A percentile compares a stretch with the other conserved stretches of the same genome.
phyloP scores from a whole-genome alignment of 2,329 filamentous ascomycete genomes.

The Pseudocercospora fijiensis region DNA sequence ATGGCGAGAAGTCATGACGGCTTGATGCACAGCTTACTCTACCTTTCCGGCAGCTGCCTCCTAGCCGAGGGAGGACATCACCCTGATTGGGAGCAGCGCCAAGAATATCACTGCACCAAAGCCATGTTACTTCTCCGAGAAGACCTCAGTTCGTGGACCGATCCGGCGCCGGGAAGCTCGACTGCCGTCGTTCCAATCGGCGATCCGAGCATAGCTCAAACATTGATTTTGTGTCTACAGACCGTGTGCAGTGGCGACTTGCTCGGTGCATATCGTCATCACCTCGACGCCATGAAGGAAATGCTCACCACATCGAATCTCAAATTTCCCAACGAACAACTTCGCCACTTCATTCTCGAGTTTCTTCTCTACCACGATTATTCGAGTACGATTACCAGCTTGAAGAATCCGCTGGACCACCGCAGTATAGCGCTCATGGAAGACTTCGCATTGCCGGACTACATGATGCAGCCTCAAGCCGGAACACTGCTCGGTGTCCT shows the following conservation, averaged over 20 bases:
- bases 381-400: constrained; percentile 57
- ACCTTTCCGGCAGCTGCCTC: constrained; percentile 74
- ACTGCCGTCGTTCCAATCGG: constrained; percentile 38
- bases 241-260: constrained; percentile 61
- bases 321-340: constrained; percentile 56
- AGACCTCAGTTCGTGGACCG: constrained; percentile 17
- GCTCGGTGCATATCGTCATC: constrained; percentile 55
- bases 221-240: constrained; percentile 60
- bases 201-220: constrained; percentile 61
- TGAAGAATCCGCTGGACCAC: constrained; percentile 42
- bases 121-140: constrained; percentile 35
- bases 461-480: constrained; percentile 56
- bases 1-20: constrained; percentile 77
- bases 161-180: background rate
- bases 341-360: constrained; percentile 68
- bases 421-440: constrained; percentile 54
- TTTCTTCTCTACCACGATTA: constrained; percentile 83
- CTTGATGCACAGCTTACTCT: constrained; percentile 87
- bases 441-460: constrained; percentile 55
- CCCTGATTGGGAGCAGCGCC: constrained; percentile 52
- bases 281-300: constrained; percentile 72
- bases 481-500: constrained; percentile 73
- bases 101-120: constrained; percentile 54
- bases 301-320: constrained; percentile 61
- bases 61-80: constrained; percentile 43